A percentile compares a stretch with the other conserved stretches of the same genome.
Conservation (phyloP, 2,329 filamentous ascomycete species). For the Colletotrichum sp. region DNA sequence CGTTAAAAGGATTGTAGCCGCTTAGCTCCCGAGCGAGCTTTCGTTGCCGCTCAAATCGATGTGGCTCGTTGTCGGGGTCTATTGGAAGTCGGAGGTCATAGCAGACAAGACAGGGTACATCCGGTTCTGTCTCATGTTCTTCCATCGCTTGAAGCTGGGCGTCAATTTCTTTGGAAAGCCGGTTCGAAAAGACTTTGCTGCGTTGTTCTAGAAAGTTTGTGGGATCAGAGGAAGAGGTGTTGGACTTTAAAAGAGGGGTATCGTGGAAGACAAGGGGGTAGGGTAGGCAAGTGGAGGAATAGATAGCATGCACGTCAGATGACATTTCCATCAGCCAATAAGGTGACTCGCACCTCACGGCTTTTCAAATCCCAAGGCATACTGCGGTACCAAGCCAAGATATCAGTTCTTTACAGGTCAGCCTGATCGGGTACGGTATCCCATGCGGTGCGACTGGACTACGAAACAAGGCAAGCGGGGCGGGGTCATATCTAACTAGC, state of each 20-base stretch:
- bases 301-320: rapidly evolving
- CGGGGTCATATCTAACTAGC: too few relatives aligned
- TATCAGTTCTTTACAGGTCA: too few relatives aligned
- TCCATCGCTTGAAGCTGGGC: neutral
- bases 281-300: rapidly evolving
- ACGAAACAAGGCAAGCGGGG: too few relatives aligned
- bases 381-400: too few relatives aligned
- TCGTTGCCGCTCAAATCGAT: neutral
- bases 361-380: too few relatives aligned
- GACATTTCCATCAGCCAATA: rapidly evolving
- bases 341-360: neutral
- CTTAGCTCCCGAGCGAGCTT: neutral
- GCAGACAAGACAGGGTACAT: neutral
- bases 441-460: neutral
- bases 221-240: neutral
- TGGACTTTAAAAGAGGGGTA: neutral
- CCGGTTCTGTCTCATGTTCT: neutral
- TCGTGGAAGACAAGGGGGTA: neutral
- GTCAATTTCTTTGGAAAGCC: neutral
- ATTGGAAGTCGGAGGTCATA: neutral
- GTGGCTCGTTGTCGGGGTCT: too few relatives aligned
- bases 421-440: too few relatives aligned
- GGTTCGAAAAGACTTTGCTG: neutral
- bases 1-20: neutral
- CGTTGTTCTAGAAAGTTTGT: neutral